phyloP scores from a whole-genome alignment of 2,329 filamentous ascomycete genomes.

The Pseudogymnoascus sp. region DNA sequence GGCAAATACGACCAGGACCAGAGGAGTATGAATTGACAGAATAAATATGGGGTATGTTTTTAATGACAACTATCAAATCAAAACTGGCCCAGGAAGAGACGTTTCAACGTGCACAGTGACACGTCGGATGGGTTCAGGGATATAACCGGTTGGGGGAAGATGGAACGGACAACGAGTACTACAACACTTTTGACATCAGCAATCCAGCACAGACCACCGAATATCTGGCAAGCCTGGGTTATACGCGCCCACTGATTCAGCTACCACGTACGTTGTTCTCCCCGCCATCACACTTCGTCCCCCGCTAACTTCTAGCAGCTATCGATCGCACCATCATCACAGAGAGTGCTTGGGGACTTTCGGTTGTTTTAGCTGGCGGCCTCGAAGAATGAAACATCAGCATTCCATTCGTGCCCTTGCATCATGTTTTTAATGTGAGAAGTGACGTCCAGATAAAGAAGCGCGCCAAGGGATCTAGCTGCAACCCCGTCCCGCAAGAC shows the following conservation, averaged over 20 bases:
- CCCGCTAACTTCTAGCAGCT: not conserved
- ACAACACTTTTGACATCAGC: not conserved
- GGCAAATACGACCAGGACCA: not conserved
- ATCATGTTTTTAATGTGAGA: not conserved
- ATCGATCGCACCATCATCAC: not conserved
- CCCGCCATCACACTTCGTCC: not conserved
- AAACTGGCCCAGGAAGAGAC: not conserved
- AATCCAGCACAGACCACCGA: not conserved
- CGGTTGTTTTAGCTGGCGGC: not conserved
- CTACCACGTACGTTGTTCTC: not conserved
- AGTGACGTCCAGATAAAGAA: slow-evolving; percentile 7
- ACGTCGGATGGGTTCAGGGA: not conserved
- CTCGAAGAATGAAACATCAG: not conserved
- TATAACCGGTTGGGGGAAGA: not conserved
- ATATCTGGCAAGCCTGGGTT: not conserved
- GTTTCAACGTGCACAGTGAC: not conserved
- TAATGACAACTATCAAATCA: not conserved
- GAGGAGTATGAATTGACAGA: not conserved
- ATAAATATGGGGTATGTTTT: not conserved
- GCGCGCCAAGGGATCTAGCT: not conserved
- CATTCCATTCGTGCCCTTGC: not conserved
- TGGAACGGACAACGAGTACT: not conserved
- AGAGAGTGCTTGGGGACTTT: not conserved
- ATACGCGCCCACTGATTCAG: not conserved
- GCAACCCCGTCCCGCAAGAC: not conserved